phyloP scores from a whole-genome alignment of 805 yeast genomes.

The Starmerella apis region DNA sequence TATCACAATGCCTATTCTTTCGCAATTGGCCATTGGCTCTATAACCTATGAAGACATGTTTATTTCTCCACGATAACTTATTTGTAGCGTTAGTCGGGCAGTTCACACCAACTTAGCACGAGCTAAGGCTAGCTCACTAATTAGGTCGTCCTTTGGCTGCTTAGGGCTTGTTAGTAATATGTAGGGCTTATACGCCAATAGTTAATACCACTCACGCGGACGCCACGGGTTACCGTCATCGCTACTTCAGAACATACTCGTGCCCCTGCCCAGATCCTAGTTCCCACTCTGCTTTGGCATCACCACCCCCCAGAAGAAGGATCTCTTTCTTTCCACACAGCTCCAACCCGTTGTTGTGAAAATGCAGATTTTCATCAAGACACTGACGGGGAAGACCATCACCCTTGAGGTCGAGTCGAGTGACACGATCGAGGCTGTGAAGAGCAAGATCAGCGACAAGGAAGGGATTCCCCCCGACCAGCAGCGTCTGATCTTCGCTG shows the following conservation, averaged over 20 bases:
- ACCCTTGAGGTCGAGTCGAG: constrained; percentile 97
- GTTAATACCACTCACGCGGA: not conserved
- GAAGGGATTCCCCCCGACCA: constrained; percentile 98
- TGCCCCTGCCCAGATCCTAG: not conserved
- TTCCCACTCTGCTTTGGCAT: constrained; percentile 10
- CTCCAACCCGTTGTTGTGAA: constrained; percentile 19
- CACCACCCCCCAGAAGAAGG: constrained; percentile 9
- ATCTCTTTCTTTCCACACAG: constrained; percentile 11
- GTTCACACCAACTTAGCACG: too few species aligned
- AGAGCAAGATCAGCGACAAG: constrained; percentile 92
- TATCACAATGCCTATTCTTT: too few species aligned
- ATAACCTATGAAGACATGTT: too few species aligned
- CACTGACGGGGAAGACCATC: constrained; percentile 98
- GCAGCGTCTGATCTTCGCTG: constrained; percentile 94
- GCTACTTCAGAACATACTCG: not conserved
- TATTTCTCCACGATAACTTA: too few species aligned
- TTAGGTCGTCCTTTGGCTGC: not conserved
- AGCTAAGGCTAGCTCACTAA: too few species aligned
- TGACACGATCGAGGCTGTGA: constrained; percentile 94
- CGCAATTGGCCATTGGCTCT: too few species aligned
- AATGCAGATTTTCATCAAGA: constrained; percentile 86
- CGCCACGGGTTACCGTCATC: not conserved
- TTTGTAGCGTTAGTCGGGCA: too few species aligned
- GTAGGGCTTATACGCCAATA: not conserved
- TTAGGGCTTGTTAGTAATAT: constrained; percentile 7